Conservation (phyloP, 345 rosid genomes). For the Streptanthus diversifolius region DNA sequence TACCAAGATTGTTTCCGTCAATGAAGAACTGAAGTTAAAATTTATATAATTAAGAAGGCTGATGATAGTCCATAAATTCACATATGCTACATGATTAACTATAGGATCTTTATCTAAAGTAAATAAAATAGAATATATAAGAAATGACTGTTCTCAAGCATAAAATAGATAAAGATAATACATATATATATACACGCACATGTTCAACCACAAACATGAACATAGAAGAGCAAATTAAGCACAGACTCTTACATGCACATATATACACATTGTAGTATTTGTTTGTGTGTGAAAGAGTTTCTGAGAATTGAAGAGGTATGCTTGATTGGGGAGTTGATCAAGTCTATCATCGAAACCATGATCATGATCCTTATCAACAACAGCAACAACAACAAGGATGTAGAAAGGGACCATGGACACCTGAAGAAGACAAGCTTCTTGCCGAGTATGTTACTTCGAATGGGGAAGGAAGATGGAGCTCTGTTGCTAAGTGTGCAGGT, state of each 20-base stretch:
- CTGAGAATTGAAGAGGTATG: slow-evolving; percentile 28
- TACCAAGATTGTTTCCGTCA: slow-evolving; percentile 29
- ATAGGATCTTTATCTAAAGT: slow-evolving; percentile 15
- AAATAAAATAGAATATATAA: slow-evolving; percentile 1
- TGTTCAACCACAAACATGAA: slow-evolving; percentile 17
- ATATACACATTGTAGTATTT: not conserved
- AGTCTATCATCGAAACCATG: slow-evolving; percentile 21
- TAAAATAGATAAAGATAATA: slow-evolving; percentile 15
- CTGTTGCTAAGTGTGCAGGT: slow-evolving; percentile 65
- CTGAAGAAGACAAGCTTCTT: slow-evolving; percentile 71
- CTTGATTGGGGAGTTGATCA: slow-evolving; percentile 45
- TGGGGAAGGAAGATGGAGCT: slow-evolving; percentile 89
- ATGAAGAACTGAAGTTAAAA: slow-evolving; percentile 14
- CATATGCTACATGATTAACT: slow-evolving; percentile 18
- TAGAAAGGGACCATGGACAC: slow-evolving; percentile 92
- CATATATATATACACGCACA: slow-evolving; percentile 14
- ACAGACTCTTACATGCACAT: not conserved
- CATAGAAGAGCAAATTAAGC: slow-evolving; percentile 18
- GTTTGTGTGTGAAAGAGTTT: slow-evolving; percentile 10
- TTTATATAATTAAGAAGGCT: not conserved
- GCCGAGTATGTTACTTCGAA: slow-evolving; percentile 48
- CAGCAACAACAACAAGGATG: slow-evolving; percentile 38
- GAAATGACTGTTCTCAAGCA: slow-evolving; percentile 15
- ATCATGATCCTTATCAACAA: slow-evolving; percentile 21
- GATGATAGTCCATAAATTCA: not conserved